Evolutionary conservation across 2,329 filamentous ascomycete species (phyloP), one percentile per base, ranked within the genome.

Genomic region (Alternaria sp.): DNA sequence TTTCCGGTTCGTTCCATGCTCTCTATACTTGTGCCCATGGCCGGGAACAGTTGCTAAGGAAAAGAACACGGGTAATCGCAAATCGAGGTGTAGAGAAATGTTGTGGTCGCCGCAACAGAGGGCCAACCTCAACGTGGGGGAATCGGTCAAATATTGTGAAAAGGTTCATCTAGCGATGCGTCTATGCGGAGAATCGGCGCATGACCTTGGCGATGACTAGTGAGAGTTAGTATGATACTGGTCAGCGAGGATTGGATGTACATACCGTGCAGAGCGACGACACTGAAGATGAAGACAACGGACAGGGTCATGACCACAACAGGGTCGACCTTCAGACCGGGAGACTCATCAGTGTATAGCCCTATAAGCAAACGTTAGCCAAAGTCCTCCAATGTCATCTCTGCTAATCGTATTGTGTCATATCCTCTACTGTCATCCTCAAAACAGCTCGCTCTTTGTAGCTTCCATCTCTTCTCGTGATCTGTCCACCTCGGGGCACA

Each of bases 311-410:
- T 87, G 67, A 99, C 94, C 69, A 99, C 94, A 62, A 99, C 95
- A 22, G 95, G 95, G 81, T 99, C 95, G 68, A 99, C 95, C 85
- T 97, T 97, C 75, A 99, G 85, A 65, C 95, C 95, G 60, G 95
- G 95, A 68, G 92, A 97, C 85, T 99, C 95, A 79, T 99, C 95
- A 60, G 95, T 99, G 89, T 99, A 99, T 45, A 99, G 90, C 82
- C 89, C 91, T 93, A 59, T n/a, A 22, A 6, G 22, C 9, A 51
- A 16, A 25, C n/a, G 45, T 73, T 67, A 70, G 74, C 63, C 63
- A 58, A 16, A 16, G 38, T 28, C 46, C 16, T 14, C 18, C 4
- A 22, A 3, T 18, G 53, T 32, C 22, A 5, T 44, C 46, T 20
- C 34, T 51, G 18, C 32, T n/a, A 38, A 38, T 36, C 30, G 46